Evolutionary conservation across 805 yeast species (phyloP).

Genomic region (Clavispora fructus): DNA sequence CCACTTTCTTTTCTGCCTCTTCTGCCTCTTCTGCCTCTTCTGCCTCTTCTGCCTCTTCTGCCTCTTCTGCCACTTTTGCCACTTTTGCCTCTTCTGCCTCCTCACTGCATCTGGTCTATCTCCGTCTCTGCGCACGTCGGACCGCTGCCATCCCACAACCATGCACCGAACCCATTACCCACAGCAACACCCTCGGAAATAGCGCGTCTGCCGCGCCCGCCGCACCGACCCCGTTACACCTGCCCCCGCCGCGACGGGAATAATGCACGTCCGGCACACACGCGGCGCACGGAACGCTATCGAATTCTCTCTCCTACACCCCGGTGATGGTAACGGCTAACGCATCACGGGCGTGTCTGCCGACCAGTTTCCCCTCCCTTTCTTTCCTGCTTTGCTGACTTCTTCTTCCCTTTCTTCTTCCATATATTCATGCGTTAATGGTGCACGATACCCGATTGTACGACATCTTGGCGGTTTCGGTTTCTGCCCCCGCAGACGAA

Average conservation of each 20-base stretch:
- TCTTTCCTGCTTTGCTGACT: neutral
- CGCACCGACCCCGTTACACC: neutral
- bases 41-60: too few species aligned
- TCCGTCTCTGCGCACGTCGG: too few species aligned
- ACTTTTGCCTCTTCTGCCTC: too few species aligned
- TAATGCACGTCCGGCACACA: neutral
- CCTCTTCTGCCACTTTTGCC: too few species aligned
- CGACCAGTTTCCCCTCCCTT: neutral
- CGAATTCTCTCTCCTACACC: conserved; percentile 8
- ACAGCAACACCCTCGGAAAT: neutral
- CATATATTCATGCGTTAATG: conserved; percentile 6
- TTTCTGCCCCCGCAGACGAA: conserved; percentile 31
- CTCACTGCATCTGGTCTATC: too few species aligned
- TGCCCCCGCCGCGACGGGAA: neutral
- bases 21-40: too few species aligned
- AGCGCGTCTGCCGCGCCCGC: neutral
- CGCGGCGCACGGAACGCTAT: conserved; percentile 7
- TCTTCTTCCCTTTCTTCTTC: neutral
- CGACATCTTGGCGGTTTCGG: conserved; percentile 29
- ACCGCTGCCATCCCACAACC: too few species aligned
- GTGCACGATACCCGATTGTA: conserved; percentile 25
- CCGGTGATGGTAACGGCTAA: neutral
- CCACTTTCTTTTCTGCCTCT: too few species aligned
- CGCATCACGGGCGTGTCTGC: neutral
- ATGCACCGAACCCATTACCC: too few species aligned